Evolutionary conservation across 768 basidiomycete genomes (phyloP).

Genomic region (Dioszegia hungarica): DNA sequence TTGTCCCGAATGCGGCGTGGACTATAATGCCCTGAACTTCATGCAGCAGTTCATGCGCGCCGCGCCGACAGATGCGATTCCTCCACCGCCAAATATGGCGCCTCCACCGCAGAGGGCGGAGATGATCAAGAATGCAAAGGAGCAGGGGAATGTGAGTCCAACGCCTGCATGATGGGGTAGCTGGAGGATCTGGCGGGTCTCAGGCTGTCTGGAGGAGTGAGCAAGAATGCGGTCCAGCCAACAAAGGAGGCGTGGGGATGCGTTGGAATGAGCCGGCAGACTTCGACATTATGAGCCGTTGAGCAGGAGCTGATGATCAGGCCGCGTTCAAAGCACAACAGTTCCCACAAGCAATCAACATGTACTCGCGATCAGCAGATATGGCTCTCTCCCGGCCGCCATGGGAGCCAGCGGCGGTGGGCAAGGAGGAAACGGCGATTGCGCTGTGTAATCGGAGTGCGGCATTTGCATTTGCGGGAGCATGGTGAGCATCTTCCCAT

Average conservation of each 20-base stretch:
- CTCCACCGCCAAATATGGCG: conserved; percentile 68
- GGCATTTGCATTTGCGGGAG: conserved; percentile 69
- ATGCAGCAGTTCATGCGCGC: conserved; percentile 63
- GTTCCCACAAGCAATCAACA: conserved; percentile 64
- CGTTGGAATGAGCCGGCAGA: too few species aligned
- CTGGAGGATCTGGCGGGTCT: neutral
- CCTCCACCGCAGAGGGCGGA: conserved; percentile 69
- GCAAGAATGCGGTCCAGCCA: too few species aligned
- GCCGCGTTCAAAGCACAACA: conserved; percentile 70
- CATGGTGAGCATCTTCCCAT: conserved; percentile 51
- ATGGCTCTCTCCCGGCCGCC: conserved; percentile 22
- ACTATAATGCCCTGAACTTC: conserved; percentile 71
- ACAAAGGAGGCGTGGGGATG: too few species aligned
- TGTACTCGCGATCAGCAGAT: conserved; percentile 54
- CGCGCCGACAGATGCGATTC: conserved; percentile 56
- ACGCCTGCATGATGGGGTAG: too few species aligned
- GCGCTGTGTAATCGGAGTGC: conserved; percentile 88
- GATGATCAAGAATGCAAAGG: conserved; percentile 72
- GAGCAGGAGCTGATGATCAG: conserved; percentile 52
- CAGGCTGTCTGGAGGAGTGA: neutral
- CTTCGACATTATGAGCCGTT: too few species aligned
- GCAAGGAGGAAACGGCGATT: conserved; percentile 86
- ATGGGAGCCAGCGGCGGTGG: conserved; percentile 33
- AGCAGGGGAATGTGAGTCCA: conserved; percentile 85
- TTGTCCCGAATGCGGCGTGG: conserved; percentile 49